Conservation (phyloP, 306 rosid species). For the Mucuna pruriens region DNA sequence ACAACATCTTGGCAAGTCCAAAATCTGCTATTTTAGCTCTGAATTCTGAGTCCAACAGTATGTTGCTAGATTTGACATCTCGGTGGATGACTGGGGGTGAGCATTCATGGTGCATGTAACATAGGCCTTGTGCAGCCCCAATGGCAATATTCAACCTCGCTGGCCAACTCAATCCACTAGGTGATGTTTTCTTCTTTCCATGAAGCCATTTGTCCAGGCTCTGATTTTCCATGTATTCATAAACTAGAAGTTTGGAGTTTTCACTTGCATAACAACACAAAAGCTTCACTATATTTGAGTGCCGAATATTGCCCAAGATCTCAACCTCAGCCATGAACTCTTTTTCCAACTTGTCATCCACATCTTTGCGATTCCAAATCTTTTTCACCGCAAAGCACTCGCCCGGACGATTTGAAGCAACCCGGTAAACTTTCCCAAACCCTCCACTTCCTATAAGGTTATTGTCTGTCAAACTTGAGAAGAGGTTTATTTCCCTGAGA, state of each 20-base stretch:
- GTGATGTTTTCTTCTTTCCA: conserved; percentile 50
- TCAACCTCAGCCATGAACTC: conserved; percentile 80
- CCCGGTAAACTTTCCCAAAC: conserved; percentile 76
- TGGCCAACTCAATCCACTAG: conserved; percentile 70
- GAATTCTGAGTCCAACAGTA: conserved; percentile 76
- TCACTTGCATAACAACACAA: conserved; percentile 77
- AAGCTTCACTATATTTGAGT: conserved; percentile 84
- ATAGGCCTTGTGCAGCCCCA: conserved; percentile 86
- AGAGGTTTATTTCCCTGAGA: conserved; percentile 57
- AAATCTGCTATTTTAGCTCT: conserved; percentile 89
- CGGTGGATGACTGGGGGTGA: conserved; percentile 76
- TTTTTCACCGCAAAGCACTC: conserved; percentile 77
- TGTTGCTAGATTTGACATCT: conserved; percentile 92
- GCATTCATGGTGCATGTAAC: conserved; percentile 92
- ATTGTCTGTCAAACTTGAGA: conserved; percentile 59
- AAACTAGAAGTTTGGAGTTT: conserved; percentile 77
- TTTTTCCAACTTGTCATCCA: conserved; percentile 63
- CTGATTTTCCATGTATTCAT: conserved; percentile 84
- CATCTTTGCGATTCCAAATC: conserved; percentile 54
- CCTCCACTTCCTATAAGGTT: conserved; percentile 93
- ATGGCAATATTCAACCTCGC: conserved; percentile 74
- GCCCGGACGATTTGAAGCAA: conserved; percentile 52
- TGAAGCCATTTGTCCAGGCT: conserved; percentile 87
- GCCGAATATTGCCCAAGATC: conserved; percentile 73
- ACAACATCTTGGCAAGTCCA: conserved; percentile 81